phyloP scores from a whole-genome alignment of 495 filamentous ascomycete genomes.

The Aspergillus campestris region DNA sequence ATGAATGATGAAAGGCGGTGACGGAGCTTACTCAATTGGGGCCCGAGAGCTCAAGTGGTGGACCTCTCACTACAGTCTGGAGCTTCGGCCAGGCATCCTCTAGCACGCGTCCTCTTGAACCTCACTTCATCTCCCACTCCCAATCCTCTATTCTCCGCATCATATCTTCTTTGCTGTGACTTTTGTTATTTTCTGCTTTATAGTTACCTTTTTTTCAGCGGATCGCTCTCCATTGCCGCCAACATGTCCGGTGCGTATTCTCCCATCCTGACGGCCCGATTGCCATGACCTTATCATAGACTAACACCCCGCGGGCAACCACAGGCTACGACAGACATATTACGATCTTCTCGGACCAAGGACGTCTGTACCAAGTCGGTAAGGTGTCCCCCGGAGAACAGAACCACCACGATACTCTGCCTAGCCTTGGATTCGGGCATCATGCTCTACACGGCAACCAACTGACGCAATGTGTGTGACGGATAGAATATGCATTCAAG shows the following conservation, averaged over 20 bases:
- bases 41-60: conserved; percentile 21
- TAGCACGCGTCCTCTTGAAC: conserved; percentile 34
- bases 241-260: conserved; percentile 36
- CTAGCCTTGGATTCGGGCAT: background rate
- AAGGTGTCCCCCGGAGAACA: conserved; percentile 24
- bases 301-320: conserved; percentile 38
- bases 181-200: background rate
- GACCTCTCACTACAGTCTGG: background rate
- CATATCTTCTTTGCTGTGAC: conserved; percentile 5
- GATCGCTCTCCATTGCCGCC: conserved; percentile 12
- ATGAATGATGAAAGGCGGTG: conserved; percentile 13
- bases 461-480: conserved; percentile 16
- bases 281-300: conserved; percentile 30
- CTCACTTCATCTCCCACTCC: conserved; percentile 16
- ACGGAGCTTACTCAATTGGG: conserved; percentile 18
- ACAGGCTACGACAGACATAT: conserved; percentile 98
- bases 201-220: background rate
- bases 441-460: conserved; percentile 2
- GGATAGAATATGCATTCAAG: conserved; percentile 98
- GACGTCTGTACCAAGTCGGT: conserved; percentile 99
- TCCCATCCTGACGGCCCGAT: conserved; percentile 4
- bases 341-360: conserved; percentile 99
- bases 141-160: conserved; percentile 8
- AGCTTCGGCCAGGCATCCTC: conserved; percentile 39
- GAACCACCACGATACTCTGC: background rate